Percentiles rank a stretch among this genome's conserved stretches.
Evolutionary conservation across 768 basidiomycete genomes (phyloP).

Genomic region (Phallus indusiatus): DNA sequence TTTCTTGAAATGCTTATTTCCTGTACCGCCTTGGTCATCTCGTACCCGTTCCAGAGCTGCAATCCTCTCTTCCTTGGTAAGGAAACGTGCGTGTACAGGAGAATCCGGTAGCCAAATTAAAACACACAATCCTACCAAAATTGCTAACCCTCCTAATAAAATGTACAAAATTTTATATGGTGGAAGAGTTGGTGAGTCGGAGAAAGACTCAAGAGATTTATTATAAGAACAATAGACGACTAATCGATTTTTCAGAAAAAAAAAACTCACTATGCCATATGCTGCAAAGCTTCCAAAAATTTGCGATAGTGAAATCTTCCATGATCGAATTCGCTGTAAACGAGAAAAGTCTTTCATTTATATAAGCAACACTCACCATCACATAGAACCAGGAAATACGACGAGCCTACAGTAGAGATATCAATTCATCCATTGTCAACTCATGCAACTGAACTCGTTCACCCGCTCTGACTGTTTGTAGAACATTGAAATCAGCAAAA

Average conservation of each 20-base stretch:
- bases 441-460: not conserved
- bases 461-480: slow-evolving; percentile 15
- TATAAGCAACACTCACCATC: slow-evolving; percentile 2
- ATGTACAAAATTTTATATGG: slow-evolving; percentile 16
- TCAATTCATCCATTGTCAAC: not conserved
- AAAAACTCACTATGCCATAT: slow-evolving; percentile 8
- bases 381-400: slow-evolving; percentile 16
- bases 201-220: slow-evolving; percentile 9
- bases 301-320: slow-evolving; percentile 10
- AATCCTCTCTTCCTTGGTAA: slow-evolving; percentile 18
- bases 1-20: slow-evolving; percentile 50
- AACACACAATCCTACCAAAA: slow-evolving; percentile 13
- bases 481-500: slow-evolving; percentile 12
- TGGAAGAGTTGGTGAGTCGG: slow-evolving; percentile 6
- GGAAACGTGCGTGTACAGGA: slow-evolving; percentile 17
- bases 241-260: too few species aligned
- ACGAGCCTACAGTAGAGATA: slow-evolving; percentile 9
- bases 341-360: not conserved
- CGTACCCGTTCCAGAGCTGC: slow-evolving; percentile 20
- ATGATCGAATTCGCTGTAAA: not conserved
- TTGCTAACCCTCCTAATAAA: slow-evolving; percentile 16
- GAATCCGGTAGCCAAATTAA: slow-evolving; percentile 18
- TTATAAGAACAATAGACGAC: not conserved
- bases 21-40: slow-evolving; percentile 41
- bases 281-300: slow-evolving; percentile 14